These are phyloP conservation scores for Diaporthe sp. DNA, from an alignment of 2,329 filamentous ascomycete genomes.

Conservation along the genomic window DNA sequence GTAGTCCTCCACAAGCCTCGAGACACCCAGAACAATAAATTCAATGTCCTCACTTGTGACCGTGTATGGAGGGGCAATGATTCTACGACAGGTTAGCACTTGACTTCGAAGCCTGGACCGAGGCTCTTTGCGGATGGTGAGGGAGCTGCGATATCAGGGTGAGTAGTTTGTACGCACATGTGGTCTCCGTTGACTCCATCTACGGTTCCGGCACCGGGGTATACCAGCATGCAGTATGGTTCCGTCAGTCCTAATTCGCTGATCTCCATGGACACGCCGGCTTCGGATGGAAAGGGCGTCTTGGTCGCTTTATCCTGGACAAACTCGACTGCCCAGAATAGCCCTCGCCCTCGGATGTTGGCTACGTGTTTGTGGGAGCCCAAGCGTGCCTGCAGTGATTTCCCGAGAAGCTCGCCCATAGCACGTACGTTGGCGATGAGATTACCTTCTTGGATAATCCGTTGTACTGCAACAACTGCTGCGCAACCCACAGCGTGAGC, in stretches of 20 bases:
- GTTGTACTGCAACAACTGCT: constrained; percentile 57
- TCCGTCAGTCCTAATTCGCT: constrained; percentile 49
- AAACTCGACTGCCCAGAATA: constrained; percentile 61
- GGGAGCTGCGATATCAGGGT: neutral
- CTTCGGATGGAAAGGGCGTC: constrained; percentile 50
- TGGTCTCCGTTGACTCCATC: constrained; percentile 76
- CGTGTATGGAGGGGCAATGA: constrained; percentile 79
- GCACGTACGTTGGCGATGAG: constrained; percentile 53
- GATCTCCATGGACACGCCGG: constrained; percentile 51
- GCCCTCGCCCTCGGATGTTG: constrained; percentile 57
- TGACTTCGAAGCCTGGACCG: neutral
- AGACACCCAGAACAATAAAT: constrained; percentile 65
- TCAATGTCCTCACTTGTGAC: constrained; percentile 69
- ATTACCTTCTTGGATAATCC: constrained; percentile 52
- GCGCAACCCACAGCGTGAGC: constrained; percentile 56
- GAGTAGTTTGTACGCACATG: constrained; percentile 51
- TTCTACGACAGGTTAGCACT: constrained; percentile 40
- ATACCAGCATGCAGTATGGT: constrained; percentile 62
- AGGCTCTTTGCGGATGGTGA: neutral
- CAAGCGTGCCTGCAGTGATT: constrained; percentile 48
- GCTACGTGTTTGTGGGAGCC: constrained; percentile 55
- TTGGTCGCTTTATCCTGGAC: constrained; percentile 53
- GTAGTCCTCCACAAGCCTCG: constrained; percentile 65
- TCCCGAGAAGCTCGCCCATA: constrained; percentile 50
- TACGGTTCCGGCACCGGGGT: constrained; percentile 73